Percentiles rank a stretch among this genome's conserved stretches.
Conservation (phyloP, 75 land plant genomes). For the Cupressus sempervirens region DNA sequence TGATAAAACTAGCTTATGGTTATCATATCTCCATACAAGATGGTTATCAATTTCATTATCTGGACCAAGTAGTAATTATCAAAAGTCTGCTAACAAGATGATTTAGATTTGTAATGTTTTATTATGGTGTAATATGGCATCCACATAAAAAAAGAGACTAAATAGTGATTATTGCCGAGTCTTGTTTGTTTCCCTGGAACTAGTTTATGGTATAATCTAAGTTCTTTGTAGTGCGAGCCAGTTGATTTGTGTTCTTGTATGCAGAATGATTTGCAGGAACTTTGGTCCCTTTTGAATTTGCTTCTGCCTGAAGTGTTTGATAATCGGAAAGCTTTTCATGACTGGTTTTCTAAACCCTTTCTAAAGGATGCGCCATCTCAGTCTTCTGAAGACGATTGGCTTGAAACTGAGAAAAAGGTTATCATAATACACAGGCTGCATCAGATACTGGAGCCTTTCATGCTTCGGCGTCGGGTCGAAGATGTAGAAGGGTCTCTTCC, state of each 20-base stretch:
- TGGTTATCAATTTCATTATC: neutral
- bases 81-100: neutral
- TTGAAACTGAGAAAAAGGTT: constrained; percentile 98
- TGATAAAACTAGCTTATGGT: neutral
- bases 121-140: neutral
- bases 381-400: constrained; percentile 92
- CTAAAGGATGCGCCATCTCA: constrained; percentile 73
- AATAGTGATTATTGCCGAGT: neutral
- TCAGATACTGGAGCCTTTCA: constrained; percentile 98
- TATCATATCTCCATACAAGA: no score
- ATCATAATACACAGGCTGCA: constrained; percentile 97
- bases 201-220: neutral
- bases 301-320: constrained; percentile 99
- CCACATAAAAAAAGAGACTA: neutral
- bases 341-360: constrained; percentile 98
- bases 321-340: constrained; percentile 93
- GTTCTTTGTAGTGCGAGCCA: neutral
- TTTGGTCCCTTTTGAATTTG: constrained; percentile 96
- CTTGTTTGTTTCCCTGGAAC: neutral
- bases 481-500: constrained; percentile 99
- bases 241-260: constrained; percentile 10
- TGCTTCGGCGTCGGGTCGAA: constrained; percentile 98
- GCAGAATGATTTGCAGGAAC: constrained; percentile 98
- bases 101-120: neutral
- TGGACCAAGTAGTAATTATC: neutral